Base-by-base conservation (phyloP, 2,329 filamentous ascomycete species). In the Colletotrichum noveboracense region DNA sequence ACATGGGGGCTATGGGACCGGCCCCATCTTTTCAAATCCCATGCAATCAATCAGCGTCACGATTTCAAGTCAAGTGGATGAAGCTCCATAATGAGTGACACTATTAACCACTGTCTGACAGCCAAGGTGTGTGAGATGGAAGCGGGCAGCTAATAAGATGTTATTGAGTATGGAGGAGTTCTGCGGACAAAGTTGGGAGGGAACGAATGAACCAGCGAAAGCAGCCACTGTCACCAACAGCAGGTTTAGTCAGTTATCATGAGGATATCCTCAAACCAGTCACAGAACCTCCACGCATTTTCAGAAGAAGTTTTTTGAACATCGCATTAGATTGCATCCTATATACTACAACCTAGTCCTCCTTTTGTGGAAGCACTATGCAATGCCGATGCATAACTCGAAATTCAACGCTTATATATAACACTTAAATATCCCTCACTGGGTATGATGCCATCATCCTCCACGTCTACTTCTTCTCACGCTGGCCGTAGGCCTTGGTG, bases 401-500 rank as follows among this genome's bases (percentile, higher is more conserved):
- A 55, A 66, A 75, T 28, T 7, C 28, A 67, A 72, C 72, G 67
- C 72, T 76, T 64, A 30, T 66, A 24, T 61, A 28, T 76, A 16
- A 65, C 24, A 75, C 8, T 36, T 64, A 32, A 52, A 26, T 52
- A 30, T 24, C 13, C 66, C 60, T 21, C 43, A 56, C 26, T 48
- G 64, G 58, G 70, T 68, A 73, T 70, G 28, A 24, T 32, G n/a
- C 38, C 72, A 30, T 70, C 56, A 24, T 24, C 21, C n/a, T 55
- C n/a, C n/a, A 21, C 55, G 74, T 36, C 52, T 68, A 76, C 79
- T 85, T 87, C 84, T 90, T 89, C 80, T 87, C 87, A 75, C 94
- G 89, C 90, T 97, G 92, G 76, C 96, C 96, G 84, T 98, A 98
- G 34, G 96, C 92, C 92, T 95, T 97, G 83, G 97, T 98, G 79